Evolutionary conservation across 2,329 filamentous ascomycete species (phyloP), one percentile per base, ranked within the genome.

Genomic region (Pseudogymnoascus sp.): DNA sequence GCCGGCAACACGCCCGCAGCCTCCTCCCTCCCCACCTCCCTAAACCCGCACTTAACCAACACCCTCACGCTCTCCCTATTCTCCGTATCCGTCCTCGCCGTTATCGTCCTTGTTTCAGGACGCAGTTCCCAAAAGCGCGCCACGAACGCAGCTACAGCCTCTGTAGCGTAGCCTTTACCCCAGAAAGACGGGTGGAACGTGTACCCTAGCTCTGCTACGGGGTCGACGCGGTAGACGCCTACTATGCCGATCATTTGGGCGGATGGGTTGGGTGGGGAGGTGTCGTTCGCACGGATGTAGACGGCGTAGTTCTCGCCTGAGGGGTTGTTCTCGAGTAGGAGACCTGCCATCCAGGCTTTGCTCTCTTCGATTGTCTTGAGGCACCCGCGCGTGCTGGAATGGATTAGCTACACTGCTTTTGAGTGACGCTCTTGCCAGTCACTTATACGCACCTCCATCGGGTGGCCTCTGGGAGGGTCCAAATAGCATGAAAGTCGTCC

Each of bases 11-110:
- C 45, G 10, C 31, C 21, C 21, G 31, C 21, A 15, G 31, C 64
- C 37, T 62, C 60, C 25, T 37, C 25, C 36, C 27, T 55, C 60
- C 60, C 39, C 31, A 61, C 59, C 48, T 65, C 59, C 25, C 36
- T 61, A 48, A 71, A 72, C 5, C 69, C 69, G 64, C 68, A 68
- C 52, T 70, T 72, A 59, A 63, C 59, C 60, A 72, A 27, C 3
- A 72, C 70, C 35, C 65, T 66, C 15, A 64, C 66, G 42, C 69
- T 72, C 25, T 64, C 65, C 5, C 29, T 13, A 60, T 70, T 70
- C 10, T 62, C 65, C 4, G 40, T 64, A 58, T 71, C 70, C 33
- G 68, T 69, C 62, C 66, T 65, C 31, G 69, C 70, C 3, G 35
- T 60, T 3, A 65, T 39, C 12, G 10, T 37, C 15, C 62, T 29